Evolutionary conservation across 202 grass and related monocot genomes (phyloP).

Genomic region (Zoysia matrella): DNA sequence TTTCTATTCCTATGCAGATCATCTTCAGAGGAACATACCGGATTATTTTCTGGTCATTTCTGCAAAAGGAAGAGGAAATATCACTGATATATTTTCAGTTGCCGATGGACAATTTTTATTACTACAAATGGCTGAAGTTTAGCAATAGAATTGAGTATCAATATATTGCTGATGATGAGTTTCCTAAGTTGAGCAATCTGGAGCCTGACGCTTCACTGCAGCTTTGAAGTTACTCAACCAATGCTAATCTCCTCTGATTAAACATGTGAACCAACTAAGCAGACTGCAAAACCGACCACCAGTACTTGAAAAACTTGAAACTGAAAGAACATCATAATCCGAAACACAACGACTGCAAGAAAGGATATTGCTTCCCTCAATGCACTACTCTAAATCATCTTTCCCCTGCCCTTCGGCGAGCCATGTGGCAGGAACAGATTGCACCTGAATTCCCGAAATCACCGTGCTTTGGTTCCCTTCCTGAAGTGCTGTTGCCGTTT

Average conservation of each 20-base stretch:
- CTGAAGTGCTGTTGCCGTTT: constrained; percentile 9
- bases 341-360: background rate
- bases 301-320: too few relatives aligned
- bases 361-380: background rate
- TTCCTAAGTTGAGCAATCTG: constrained; percentile 33
- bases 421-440: background rate
- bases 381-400: background rate
- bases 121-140: too few relatives aligned
- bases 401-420: background rate
- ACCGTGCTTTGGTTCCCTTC: constrained; percentile 33
- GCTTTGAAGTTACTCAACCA: constrained; percentile 27
- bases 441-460: constrained; percentile 18
- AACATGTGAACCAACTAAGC: background rate
- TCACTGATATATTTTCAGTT: too few relatives aligned
- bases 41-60: too few relatives aligned
- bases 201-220: constrained; percentile 63
- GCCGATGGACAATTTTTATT: too few relatives aligned
- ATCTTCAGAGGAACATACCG: too few relatives aligned
- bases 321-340: too few relatives aligned
- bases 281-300: too few relatives aligned
- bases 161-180: too few relatives aligned
- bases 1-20: too few relatives aligned
- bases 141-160: too few relatives aligned
- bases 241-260: background rate
- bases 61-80: too few relatives aligned